These are phyloP conservation scores for Candida ascalaphidarum DNA, from an alignment of 805 yeast species.

Conservation along the genomic window DNA sequence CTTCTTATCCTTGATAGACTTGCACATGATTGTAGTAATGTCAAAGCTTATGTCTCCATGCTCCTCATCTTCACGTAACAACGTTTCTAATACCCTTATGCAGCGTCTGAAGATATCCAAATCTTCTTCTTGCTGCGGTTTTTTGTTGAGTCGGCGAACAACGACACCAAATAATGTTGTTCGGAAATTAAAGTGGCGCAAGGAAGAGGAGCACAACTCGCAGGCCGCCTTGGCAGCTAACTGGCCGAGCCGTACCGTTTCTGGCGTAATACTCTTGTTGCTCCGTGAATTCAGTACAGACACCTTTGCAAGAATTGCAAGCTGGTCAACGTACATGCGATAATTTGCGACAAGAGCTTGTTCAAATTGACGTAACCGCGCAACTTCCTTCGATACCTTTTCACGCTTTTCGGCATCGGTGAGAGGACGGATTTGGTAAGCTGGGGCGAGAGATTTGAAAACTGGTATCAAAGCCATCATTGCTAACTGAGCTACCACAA, in stretches of 20 bases:
- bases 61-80: conserved; percentile 68
- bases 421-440: conserved; percentile 77
- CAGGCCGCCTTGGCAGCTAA: conserved; percentile 72
- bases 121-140: conserved; percentile 42
- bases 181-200: conserved; percentile 75
- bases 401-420: conserved; percentile 76
- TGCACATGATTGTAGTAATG: conserved; percentile 55
- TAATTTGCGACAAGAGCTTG: conserved; percentile 67
- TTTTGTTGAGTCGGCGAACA: conserved; percentile 57
- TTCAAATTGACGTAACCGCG: conserved; percentile 70
- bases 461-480: conserved; percentile 75
- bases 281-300: conserved; percentile 29
- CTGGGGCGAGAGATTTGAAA: conserved; percentile 79
- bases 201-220: conserved; percentile 53
- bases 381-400: conserved; percentile 77
- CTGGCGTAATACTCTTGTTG: conserved; percentile 19
- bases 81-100: conserved; percentile 55
- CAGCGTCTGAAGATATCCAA: conserved; percentile 47
- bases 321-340: conserved; percentile 51
- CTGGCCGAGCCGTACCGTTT: conserved; percentile 39
- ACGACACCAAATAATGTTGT: conserved; percentile 63
- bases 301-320: conserved; percentile 36
- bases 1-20: conserved; percentile 63
- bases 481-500: conserved; percentile 61
- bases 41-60: conserved; percentile 78